phyloP scores from a whole-genome alignment of 257 asterid species.

The Ligustrum vulgare region DNA sequence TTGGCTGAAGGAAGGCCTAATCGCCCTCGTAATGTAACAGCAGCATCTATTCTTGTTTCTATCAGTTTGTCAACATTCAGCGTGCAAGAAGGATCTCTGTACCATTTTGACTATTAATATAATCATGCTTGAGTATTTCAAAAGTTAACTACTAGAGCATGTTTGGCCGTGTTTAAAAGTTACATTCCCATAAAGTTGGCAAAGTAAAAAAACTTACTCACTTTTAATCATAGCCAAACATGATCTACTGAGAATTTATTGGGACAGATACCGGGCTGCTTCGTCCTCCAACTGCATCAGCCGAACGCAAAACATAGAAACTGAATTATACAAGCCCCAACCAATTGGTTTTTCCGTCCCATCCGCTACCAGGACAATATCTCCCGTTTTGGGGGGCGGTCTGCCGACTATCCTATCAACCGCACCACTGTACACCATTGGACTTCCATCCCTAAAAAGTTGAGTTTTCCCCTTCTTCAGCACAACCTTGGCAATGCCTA shows the following conservation, averaged over 20 bases:
- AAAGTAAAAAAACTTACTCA: not conserved
- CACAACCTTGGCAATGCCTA: conserved; percentile 86
- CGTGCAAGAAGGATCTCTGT: conserved; percentile 76
- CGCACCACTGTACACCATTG: conserved; percentile 97
- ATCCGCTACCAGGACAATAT: conserved; percentile 80
- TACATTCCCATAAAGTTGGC: too few relatives aligned
- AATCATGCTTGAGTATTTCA: conserved; percentile 20
- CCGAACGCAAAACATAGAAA: conserved; percentile 93
- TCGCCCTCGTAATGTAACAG: conserved; percentile 59
- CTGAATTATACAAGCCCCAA: conserved; percentile 94
- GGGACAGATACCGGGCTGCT: conserved; percentile 52
- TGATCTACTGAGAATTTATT: conserved; percentile 1
- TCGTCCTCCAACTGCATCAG: conserved; percentile 95
- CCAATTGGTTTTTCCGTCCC: conserved; percentile 88
- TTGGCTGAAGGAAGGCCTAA: conserved; percentile 74
- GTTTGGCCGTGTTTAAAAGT: not conserved
- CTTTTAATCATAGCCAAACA: not conserved
- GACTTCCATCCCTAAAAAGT: conserved; percentile 82
- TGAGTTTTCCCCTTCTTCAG: conserved; percentile 89
- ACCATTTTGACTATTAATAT: conserved; percentile 7
- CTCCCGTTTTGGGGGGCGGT: conserved; percentile 93
- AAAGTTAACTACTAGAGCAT: conserved; percentile 12
- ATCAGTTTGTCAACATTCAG: conserved; percentile 66
- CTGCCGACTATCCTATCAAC: conserved; percentile 85
- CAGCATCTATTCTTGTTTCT: conserved; percentile 67